Conservation (phyloP, 768 basidiomycete species). For the Strobilomyces dryophilus region DNA sequence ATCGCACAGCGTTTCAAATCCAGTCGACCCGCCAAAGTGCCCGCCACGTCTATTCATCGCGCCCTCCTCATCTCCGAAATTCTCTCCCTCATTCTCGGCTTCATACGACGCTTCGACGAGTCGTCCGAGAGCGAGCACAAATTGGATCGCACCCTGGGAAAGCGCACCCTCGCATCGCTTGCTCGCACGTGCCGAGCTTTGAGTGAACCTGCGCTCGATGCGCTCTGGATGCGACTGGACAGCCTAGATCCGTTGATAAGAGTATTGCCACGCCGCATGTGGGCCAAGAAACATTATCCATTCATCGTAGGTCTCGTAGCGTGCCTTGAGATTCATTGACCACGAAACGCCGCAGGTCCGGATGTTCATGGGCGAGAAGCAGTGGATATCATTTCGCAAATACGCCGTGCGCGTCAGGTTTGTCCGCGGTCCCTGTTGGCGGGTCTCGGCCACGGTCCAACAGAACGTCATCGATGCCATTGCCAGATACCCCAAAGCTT, state of each 20-base stretch:
- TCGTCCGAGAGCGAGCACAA: slow-evolving; percentile 13
- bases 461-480: slow-evolving; percentile 17
- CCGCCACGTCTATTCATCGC: slow-evolving; percentile 13
- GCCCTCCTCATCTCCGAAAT: slow-evolving; percentile 22
- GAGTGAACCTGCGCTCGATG: slow-evolving; percentile 22
- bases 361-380: slow-evolving; percentile 24
- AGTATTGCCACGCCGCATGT: slow-evolving; percentile 23
- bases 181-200: slow-evolving; percentile 26
- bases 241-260: slow-evolving; percentile 26
- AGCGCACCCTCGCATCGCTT: slow-evolving; percentile 23
- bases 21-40: neutral
- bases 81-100: slow-evolving; percentile 20
- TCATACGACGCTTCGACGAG: slow-evolving; percentile 20
- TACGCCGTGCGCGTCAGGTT: slow-evolving; percentile 24
- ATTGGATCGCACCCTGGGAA: slow-evolving; percentile 13
- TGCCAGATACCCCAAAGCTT: slow-evolving; percentile 7
- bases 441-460: slow-evolving; percentile 13
- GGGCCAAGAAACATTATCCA: slow-evolving; percentile 19
- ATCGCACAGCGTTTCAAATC: neutral
- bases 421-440: slow-evolving; percentile 21
- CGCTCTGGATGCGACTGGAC: slow-evolving; percentile 27
- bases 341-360: slow-evolving; percentile 12
- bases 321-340: neutral
- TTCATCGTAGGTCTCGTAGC: slow-evolving; percentile 15
- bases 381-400: slow-evolving; percentile 24